These are phyloP conservation scores for Microcera coccophila DNA, from an alignment of 2,329 filamentous ascomycete genomes.

Conservation along the genomic window DNA sequence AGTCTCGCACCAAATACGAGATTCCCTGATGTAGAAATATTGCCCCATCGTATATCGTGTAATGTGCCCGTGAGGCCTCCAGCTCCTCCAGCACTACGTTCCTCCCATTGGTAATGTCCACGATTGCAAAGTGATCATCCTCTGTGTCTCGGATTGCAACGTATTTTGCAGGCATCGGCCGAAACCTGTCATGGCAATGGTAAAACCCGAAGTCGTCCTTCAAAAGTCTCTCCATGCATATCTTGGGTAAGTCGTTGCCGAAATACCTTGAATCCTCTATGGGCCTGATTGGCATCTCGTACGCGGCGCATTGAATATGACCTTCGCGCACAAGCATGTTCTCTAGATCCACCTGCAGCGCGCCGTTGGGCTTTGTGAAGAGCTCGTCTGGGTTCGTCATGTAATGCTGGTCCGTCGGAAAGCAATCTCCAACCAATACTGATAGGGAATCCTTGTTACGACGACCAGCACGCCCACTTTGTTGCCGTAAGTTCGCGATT, in stretches of 20 bases:
- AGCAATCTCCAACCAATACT: slow-evolving; percentile 82
- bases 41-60: slow-evolving; percentile 93
- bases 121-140: slow-evolving; percentile 89
- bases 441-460: slow-evolving; percentile 92
- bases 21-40: slow-evolving; percentile 97
- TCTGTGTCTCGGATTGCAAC: slow-evolving; percentile 85
- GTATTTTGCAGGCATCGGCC: slow-evolving; percentile 75
- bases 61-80: slow-evolving; percentile 92
- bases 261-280: slow-evolving; percentile 76
- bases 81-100: slow-evolving; percentile 91
- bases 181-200: slow-evolving; percentile 84
- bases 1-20: slow-evolving; percentile 87
- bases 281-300: slow-evolving; percentile 87
- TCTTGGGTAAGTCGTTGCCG: slow-evolving; percentile 63
- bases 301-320: slow-evolving; percentile 91
- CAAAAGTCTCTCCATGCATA: slow-evolving; percentile 70
- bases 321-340: slow-evolving; percentile 91
- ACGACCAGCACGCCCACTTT: slow-evolving; percentile 87
- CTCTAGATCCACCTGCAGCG: slow-evolving; percentile 84
- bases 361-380: slow-evolving; percentile 84
- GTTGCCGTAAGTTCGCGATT: slow-evolving; percentile 89
- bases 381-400: slow-evolving; percentile 96
- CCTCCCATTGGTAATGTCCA: slow-evolving; percentile 77
- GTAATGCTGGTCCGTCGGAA: slow-evolving; percentile 89
- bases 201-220: slow-evolving; percentile 77